Base-by-base conservation (phyloP, 805 yeast genomes). In the Schwanniomyces occidentalis region DNA sequence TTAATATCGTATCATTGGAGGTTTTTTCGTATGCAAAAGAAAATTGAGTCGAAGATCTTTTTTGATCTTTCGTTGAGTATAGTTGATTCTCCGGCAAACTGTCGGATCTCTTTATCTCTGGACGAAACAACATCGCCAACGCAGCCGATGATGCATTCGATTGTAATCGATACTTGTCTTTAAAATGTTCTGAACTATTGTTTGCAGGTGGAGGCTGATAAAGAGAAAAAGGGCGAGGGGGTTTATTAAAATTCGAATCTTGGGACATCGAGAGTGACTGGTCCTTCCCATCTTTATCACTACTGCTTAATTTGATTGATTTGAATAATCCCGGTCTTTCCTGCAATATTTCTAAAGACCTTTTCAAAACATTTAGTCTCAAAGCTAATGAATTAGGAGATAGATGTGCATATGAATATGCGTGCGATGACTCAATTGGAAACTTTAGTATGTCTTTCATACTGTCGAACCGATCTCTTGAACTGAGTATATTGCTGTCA, bases 341-440 rank as follows among this genome's bases (percentile, higher is more conserved):
- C 33, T 81, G 65, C 24, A 87, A 61, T 26, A 86, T 82, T 54
- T 86, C 88, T 34, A 87, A 59, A 5, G 95, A 83, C 45, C 93
- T 63, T 51, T 81, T 85, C 47, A 87, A 64, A 10, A 85, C 89
- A 36, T 80, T 80, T 41, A 87, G 60, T 37, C 95, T 66, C 30
- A 85, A 74, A 0, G 93, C 86, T 37, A 87, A 58, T 1, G 95
- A 82, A 52, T 85, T 84, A 7, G 90, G 93, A 1, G 91, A 81
- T 37, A 86, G 62, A 35, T 84, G 85, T 3, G 93, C 87, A 54
- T 87, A 87, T 0, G 95, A 85, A 52, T 84, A 87, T 2, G 95
- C 84, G 54, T 85, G 90, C 1, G 93, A 77, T 8, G 93, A 84
- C 46, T 84, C 89, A 16, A 80, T 78, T 4, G 91, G 88, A 51